phyloP scores from a whole-genome alignment of 371 early-diverging fungal genomes.

The Mucor velutinosus region DNA sequence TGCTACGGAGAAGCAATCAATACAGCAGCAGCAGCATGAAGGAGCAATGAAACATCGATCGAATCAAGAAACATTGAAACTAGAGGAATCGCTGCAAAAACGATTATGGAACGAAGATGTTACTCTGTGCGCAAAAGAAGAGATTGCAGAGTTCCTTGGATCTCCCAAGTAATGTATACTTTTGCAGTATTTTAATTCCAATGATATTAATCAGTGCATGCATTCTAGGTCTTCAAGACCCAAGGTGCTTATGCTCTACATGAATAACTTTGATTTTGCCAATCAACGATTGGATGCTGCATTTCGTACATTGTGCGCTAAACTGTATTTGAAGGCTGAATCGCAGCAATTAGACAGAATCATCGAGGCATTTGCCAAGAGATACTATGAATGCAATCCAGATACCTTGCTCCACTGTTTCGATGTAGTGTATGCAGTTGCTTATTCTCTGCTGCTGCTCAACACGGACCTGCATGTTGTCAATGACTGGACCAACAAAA shows the following conservation, averaged over 20 bases:
- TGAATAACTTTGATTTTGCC: conserved; percentile 75
- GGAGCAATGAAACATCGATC: not conserved
- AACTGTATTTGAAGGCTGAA: conserved; percentile 81
- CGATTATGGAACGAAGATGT: conserved; percentile 22
- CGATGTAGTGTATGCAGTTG: conserved; percentile 78
- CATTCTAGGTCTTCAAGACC: conserved; percentile 11
- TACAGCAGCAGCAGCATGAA: not conserved
- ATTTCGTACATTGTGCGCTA: conserved; percentile 71
- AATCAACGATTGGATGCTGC: conserved; percentile 70
- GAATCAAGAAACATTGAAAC: not conserved
- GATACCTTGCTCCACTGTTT: conserved; percentile 11
- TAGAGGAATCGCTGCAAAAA: conserved; percentile 2
- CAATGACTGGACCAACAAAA: conserved; percentile 44
- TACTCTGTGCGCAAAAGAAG: conserved; percentile 14
- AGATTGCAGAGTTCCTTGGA: conserved; percentile 24
- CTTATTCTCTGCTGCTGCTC: conserved; percentile 82
- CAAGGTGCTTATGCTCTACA: conserved; percentile 51
- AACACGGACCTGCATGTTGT: conserved; percentile 91
- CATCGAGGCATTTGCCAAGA: conserved; percentile 72
- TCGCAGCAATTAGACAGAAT: conserved; percentile 88
- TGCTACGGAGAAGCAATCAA: not conserved
- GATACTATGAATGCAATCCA: conserved; percentile 79
- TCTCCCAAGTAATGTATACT: conserved; percentile 12
- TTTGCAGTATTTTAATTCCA: not conserved
- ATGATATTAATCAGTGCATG: not conserved